Base-by-base conservation (phyloP, 345 rosid genomes). In the Orychophragmus violaceus region DNA sequence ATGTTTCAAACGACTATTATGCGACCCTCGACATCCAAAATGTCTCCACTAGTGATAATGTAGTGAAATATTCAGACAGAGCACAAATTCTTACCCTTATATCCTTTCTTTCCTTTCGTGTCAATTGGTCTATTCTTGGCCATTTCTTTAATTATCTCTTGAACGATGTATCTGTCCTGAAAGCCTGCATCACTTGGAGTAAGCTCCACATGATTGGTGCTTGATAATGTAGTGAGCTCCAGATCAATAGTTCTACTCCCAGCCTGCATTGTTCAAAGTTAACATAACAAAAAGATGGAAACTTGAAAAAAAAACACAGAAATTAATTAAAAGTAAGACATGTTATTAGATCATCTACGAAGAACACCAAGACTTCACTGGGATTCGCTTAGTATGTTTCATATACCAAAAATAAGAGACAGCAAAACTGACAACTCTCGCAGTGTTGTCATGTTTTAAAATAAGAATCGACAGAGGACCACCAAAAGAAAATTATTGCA, bases 111-210 rank as follows among this genome's bases (percentile, higher is more conserved):
- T 69, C 99, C 96, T 80, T 87, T 94, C 0, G 85, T 78, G 76
- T 90, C 96, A 63, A 88, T 82, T 21, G 93, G 99, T 74, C 99
- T 86, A 75, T 87, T 93, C 82, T 82, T 90, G 57, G 97, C 99
- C 96, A 94, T 94, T 70, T 94, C 97, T 72, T 94, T 90, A 19
- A 94, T 94, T 46, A 94, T 81, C 84, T 90, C 99, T 66, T 87
- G 99, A 67, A 94, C 97, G 32, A 94, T 66, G 64, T 90, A 94
- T 66, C 99, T 83, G 80, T 94, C 99, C 82, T 94, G 99, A 78
- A 90, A 94, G 48, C 97, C 99, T 35, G 63, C 97, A 82, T 90
- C 99, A 72, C 97, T 84, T 13, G 99, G 97, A 74, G 80, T 90
- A 79, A 94, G 82, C 61, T 94, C 99, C 66, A 94, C 90, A 52